phyloP scores from a whole-genome alignment of 140 eudicot species.

The Oenanthe javanica region DNA sequence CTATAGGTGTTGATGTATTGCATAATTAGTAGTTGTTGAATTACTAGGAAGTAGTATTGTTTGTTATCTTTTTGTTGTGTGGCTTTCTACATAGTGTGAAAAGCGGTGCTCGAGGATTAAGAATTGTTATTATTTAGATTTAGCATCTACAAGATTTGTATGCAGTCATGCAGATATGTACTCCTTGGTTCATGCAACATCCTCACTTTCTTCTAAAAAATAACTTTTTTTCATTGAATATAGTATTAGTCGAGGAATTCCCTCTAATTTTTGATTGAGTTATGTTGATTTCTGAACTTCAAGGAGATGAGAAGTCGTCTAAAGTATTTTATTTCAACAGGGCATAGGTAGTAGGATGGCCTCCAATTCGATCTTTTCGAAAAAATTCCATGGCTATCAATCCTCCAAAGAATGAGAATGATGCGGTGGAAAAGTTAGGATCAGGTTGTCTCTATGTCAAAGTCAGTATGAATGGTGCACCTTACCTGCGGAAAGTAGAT shows the following conservation, averaged over 20 bases:
- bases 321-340: conserved; percentile 18
- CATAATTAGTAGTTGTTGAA: not conserved
- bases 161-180: too few relatives aligned
- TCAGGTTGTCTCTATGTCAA: conserved; percentile 39
- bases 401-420: conserved; percentile 28
- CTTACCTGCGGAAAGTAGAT: conserved; percentile 46
- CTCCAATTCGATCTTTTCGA: conserved; percentile 63
- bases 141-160: not conserved
- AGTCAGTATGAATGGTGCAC: conserved; percentile 59
- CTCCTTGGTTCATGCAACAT: not conserved
- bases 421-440: conserved; percentile 23
- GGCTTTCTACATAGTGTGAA: not conserved
- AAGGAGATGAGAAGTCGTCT: not conserved
- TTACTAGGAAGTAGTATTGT: not conserved
- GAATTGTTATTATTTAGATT: not conserved
- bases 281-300: not conserved
- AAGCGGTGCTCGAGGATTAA: not conserved
- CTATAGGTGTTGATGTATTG: not conserved
- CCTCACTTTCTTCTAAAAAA: not conserved
- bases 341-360: conserved; percentile 72
- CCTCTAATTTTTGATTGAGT: not conserved
- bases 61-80: not conserved
- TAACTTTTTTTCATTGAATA: not conserved
- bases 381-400: conserved; percentile 47
- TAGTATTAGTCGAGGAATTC: not conserved